Evolutionary conservation across 1,284 basidiomycete species (phyloP).

Genomic region (Cutaneotrichosporon spelunceum): DNA sequence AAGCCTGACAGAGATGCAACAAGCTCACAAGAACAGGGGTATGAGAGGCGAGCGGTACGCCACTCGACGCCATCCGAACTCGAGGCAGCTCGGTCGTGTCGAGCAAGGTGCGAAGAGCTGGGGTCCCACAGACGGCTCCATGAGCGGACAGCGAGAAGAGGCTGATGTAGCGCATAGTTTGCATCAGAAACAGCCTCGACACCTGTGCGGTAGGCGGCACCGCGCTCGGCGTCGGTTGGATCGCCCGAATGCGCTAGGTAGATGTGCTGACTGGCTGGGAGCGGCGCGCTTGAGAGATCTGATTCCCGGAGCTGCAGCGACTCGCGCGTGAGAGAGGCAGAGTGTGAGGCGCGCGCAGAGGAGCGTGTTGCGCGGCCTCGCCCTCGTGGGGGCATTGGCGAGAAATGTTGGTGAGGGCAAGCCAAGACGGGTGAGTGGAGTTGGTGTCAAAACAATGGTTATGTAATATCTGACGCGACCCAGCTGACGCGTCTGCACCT

Average conservation of each 20-base stretch:
- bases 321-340: not conserved
- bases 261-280: slow-evolving; percentile 25
- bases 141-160: not conserved
- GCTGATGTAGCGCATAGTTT: slow-evolving; percentile 4
- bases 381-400: slow-evolving; percentile 10
- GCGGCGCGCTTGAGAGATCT: slow-evolving; percentile 23
- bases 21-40: slow-evolving; percentile 33
- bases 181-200: slow-evolving; percentile 29
- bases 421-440: too few species aligned
- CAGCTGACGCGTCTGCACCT: slow-evolving; percentile 9
- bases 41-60: slow-evolving; percentile 32
- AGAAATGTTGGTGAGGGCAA: not conserved
- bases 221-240: not conserved
- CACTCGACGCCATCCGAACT: slow-evolving; percentile 15
- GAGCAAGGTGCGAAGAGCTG: not conserved
- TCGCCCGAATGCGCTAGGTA: slow-evolving; percentile 20
- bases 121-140: slow-evolving; percentile 10
- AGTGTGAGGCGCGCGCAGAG: not conserved
- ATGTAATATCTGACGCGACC: slow-evolving; percentile 11
- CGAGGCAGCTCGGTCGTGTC: not conserved
- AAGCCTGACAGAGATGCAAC: not conserved
- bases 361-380: slow-evolving; percentile 9
- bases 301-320: not conserved
- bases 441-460: not conserved
- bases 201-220: slow-evolving; percentile 18